Conservation (phyloP, 108 stramenopile species). For the Cyclotella choctawhatcheeana region DNA sequence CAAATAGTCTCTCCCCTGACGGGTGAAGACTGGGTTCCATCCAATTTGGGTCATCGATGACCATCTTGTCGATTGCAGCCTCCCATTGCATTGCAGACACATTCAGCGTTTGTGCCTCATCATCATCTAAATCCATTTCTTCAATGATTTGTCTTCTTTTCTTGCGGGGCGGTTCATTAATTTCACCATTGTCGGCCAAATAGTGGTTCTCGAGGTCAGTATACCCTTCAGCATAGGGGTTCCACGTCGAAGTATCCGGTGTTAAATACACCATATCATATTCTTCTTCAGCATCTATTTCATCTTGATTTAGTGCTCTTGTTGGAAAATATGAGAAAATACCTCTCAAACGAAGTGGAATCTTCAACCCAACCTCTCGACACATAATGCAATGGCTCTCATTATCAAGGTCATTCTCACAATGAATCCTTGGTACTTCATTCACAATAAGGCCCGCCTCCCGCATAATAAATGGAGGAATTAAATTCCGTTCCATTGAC, state of each 20-base stretch:
- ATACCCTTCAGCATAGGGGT: conserved; percentile 26
- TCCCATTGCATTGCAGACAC: conserved; percentile 4
- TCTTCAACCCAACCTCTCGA: neutral
- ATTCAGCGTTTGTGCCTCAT: neutral
- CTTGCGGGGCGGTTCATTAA: neutral
- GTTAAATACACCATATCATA: conserved; percentile 11
- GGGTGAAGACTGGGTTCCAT: neutral
- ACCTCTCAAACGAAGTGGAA: conserved; percentile 8
- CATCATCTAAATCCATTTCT: neutral
- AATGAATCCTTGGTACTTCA: conserved; percentile 43
- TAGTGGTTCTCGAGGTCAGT: conserved; percentile 15
- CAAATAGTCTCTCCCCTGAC: neutral
- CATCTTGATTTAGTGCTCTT: neutral
- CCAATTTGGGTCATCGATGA: neutral
- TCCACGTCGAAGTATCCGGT: conserved; percentile 24
- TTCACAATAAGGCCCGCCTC: conserved; percentile 43
- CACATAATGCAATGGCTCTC: conserved; percentile 14
- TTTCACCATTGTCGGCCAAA: neutral
- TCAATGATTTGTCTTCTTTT: neutral
- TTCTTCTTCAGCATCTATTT: conserved; percentile 13
- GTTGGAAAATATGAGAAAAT: conserved; percentile 16
- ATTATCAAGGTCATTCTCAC: neutral
- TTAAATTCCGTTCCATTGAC: conserved; percentile 46
- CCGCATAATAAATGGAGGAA: conserved; percentile 45
- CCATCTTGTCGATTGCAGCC: neutral